Percentiles rank a stretch among this genome's conserved stretches.
phyloP scores from a whole-genome alignment of 2,329 filamentous ascomycete species.

The Lecanicillium sp. region DNA sequence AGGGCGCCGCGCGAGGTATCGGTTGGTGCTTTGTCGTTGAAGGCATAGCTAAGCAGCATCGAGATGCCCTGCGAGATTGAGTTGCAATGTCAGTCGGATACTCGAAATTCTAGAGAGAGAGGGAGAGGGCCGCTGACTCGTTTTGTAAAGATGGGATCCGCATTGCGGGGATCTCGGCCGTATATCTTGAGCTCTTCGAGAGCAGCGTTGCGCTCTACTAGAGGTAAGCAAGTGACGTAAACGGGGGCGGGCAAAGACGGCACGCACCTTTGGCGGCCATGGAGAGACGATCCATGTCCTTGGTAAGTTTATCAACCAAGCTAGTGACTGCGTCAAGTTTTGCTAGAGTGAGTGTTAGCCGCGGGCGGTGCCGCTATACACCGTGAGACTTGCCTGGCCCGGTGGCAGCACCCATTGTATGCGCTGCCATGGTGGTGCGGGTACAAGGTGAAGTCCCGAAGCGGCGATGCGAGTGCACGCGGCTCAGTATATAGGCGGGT shows the following conservation, averaged over 20 bases:
- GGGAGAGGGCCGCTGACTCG: conserved; percentile 53
- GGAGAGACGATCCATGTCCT: conserved; percentile 54
- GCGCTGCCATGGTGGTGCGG: conserved; percentile 24
- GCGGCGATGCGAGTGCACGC: neutral
- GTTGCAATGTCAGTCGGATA: conserved; percentile 12
- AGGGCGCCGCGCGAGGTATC: conserved; percentile 69
- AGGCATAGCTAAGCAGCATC: conserved; percentile 65
- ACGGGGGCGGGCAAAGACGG: neutral
- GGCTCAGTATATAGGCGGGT: neutral
- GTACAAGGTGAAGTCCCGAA: neutral
- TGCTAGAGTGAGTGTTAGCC: conserved; percentile 34
- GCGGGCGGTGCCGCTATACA: neutral
- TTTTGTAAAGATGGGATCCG: conserved; percentile 79
- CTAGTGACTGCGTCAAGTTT: conserved; percentile 64
- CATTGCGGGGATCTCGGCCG: conserved; percentile 61
- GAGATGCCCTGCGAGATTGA: conserved; percentile 57
- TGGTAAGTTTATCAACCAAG: conserved; percentile 55
- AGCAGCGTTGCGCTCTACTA: conserved; percentile 54
- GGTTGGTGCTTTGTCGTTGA: conserved; percentile 45
- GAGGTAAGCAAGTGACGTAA: conserved; percentile 17
- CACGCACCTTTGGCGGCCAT: conserved; percentile 55
- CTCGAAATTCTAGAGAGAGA: neutral
- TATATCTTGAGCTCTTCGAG: conserved; percentile 62
- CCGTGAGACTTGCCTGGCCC: conserved; percentile 35
- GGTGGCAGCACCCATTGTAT: conserved; percentile 26